These are phyloP conservation scores for Decorospora gaudefroyi DNA, from an alignment of 2,329 filamentous ascomycete genomes.

Conservation along the genomic window DNA sequence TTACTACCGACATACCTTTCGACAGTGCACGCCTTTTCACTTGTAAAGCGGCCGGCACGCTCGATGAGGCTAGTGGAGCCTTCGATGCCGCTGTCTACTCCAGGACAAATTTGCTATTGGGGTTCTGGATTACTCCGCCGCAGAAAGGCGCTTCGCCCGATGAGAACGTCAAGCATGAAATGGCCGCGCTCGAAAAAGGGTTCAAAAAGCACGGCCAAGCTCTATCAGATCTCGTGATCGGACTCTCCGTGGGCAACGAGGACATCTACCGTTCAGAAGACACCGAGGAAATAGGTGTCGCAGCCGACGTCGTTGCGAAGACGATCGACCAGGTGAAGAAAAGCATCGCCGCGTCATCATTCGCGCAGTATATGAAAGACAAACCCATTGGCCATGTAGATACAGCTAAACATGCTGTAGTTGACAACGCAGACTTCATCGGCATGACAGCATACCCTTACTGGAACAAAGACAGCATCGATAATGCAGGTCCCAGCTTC, in stretches of 20 bases:
- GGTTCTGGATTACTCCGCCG: conserved; percentile 36
- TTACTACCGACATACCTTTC: conserved; percentile 58
- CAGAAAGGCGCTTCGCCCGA: conserved; percentile 49
- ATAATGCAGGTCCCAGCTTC: conserved; percentile 48
- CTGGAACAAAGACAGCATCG: conserved; percentile 37
- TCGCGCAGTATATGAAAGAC: conserved; percentile 48
- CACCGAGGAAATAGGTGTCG: conserved; percentile 62
- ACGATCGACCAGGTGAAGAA: conserved; percentile 53
- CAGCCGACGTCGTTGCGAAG: conserved; percentile 63
- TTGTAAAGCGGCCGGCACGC: conserved; percentile 54
- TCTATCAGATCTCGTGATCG: conserved; percentile 57
- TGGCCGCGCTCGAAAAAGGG: conserved; percentile 37
- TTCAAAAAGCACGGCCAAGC: conserved; percentile 46
- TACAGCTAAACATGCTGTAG: conserved; percentile 29
- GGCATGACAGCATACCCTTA: conserved; percentile 45
- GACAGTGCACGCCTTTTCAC: conserved; percentile 72
- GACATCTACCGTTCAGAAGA: conserved; percentile 62
- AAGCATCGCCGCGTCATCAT: conserved; percentile 62
- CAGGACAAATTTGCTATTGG: conserved; percentile 39
- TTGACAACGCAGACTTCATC: conserved; percentile 40
- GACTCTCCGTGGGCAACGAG: conserved; percentile 44
- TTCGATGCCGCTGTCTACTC: conserved; percentile 44
- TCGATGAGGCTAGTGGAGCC: conserved; percentile 63
- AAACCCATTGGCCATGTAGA: conserved; percentile 52
- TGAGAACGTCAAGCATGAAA: conserved; percentile 29